A percentile compares a stretch with the other conserved stretches of the same genome.
Evolutionary conservation across 805 yeast species (phyloP).

Genomic region (Ogataea glucozyma): DNA sequence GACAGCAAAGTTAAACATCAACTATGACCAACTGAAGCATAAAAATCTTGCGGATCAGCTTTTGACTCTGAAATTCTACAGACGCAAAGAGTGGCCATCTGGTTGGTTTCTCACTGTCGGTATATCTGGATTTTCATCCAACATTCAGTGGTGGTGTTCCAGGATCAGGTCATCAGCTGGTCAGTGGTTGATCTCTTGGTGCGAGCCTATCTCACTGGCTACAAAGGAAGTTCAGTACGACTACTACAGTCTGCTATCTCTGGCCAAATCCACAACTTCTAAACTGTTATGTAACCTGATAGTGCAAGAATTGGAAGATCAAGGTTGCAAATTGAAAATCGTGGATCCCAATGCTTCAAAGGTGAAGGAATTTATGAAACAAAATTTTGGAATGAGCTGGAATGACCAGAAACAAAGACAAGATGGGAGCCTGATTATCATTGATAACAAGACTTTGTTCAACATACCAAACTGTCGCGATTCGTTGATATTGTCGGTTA

Average conservation of each 20-base stretch:
- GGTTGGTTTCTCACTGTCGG: constrained; percentile 54
- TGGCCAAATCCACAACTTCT: constrained; percentile 47
- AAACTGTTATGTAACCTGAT: constrained; percentile 52
- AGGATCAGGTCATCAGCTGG: constrained; percentile 50
- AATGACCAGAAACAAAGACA: constrained; percentile 23
- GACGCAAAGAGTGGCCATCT: constrained; percentile 56
- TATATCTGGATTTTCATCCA: constrained; percentile 37
- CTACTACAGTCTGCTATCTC: constrained; percentile 37
- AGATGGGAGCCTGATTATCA: constrained; percentile 34
- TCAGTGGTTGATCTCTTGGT: constrained; percentile 58
- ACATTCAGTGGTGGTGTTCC: constrained; percentile 54
- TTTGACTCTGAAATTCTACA: constrained; percentile 37
- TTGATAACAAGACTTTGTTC: constrained; percentile 39
- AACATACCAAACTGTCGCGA: constrained; percentile 39
- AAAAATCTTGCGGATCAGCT: constrained; percentile 24
- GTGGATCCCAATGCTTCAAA: constrained; percentile 25
- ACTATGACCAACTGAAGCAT: constrained; percentile 30
- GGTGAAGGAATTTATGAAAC: constrained; percentile 22
- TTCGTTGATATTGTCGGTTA: constrained; percentile 35
- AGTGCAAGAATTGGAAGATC: constrained; percentile 47
- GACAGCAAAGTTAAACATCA: constrained; percentile 40
- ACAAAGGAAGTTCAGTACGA: constrained; percentile 25
- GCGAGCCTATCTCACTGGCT: constrained; percentile 32
- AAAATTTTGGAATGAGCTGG: constrained; percentile 32
- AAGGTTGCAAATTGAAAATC: constrained; percentile 41